phyloP scores from a whole-genome alignment of 2,329 filamentous ascomycete species.

The Fusarium haematococcum region DNA sequence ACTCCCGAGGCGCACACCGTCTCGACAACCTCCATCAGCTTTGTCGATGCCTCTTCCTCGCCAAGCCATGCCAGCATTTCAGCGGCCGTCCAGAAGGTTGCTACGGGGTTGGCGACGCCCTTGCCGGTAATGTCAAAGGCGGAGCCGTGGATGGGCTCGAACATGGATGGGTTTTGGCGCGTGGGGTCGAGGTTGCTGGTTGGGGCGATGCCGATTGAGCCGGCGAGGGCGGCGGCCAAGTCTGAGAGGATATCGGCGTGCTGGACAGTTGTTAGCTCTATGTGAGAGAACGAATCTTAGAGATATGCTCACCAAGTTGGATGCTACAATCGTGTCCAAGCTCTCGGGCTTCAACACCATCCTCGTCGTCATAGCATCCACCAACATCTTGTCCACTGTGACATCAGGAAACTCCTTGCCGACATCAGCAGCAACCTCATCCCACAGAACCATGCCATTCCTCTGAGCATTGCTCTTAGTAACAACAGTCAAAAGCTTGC shows the following conservation, averaged over 20 bases:
- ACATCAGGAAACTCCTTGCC: slow-evolving; percentile 70
- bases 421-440: slow-evolving; percentile 68
- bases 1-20: slow-evolving; percentile 63
- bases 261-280: slow-evolving; percentile 9
- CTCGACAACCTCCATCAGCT: slow-evolving; percentile 65
- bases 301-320: slow-evolving; percentile 58
- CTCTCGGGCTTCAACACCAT: slow-evolving; percentile 72
- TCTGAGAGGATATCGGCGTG: slow-evolving; percentile 77
- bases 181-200: slow-evolving; percentile 75
- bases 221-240: slow-evolving; percentile 75
- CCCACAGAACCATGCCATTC: slow-evolving; percentile 77
- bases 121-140: slow-evolving; percentile 70
- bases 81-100: slow-evolving; percentile 68
- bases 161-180: slow-evolving; percentile 66
- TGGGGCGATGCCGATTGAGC: slow-evolving; percentile 78
- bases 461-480: slow-evolving; percentile 75
- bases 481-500: slow-evolving; percentile 71
- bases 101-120: slow-evolving; percentile 68
- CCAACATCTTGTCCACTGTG: slow-evolving; percentile 72
- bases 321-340: slow-evolving; percentile 73
- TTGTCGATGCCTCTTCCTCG: slow-evolving; percentile 61
- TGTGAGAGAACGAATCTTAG: accelerated
- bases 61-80: slow-evolving; percentile 71
- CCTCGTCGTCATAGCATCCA: slow-evolving; percentile 74
- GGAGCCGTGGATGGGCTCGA: slow-evolving; percentile 71